Conservation (phyloP, 2,329 filamentous ascomycete genomes). For the Calonectria pseudoreteaudii region DNA sequence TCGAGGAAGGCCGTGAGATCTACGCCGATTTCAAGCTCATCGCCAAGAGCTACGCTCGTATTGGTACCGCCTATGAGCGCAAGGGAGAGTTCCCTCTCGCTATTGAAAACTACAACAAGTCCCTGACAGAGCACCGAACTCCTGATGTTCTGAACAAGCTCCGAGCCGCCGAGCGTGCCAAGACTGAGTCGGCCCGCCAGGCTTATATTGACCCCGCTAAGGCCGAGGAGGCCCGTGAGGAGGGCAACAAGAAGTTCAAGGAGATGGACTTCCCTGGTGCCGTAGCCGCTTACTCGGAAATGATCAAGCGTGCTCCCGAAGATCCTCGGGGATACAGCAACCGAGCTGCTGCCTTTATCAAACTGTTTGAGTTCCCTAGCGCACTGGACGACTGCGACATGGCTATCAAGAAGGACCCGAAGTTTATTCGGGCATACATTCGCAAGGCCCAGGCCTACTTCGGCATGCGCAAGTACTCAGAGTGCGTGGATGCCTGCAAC, state of each 20-base stretch:
- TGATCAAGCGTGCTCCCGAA: constrained; percentile 94
- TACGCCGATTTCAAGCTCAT: constrained; percentile 98
- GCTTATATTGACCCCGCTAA: constrained; percentile 91
- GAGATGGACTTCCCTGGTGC: constrained; percentile 94
- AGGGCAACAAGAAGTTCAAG: constrained; percentile 98
- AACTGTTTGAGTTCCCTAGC: constrained; percentile 94
- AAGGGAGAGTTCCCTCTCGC: constrained; percentile 82
- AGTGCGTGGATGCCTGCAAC: constrained; percentile 88
- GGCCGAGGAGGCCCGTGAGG: constrained; percentile 94
- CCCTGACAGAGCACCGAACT: constrained; percentile 95
- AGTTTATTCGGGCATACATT: constrained; percentile 96
- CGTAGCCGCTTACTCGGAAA: constrained; percentile 93
- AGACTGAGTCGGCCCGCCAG: constrained; percentile 79
- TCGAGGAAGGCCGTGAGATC: constrained; percentile 89
- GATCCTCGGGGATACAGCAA: constrained; percentile 97
- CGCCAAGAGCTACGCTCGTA: constrained; percentile 96
- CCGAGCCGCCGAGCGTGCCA: constrained; percentile 87
- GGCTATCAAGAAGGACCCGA: constrained; percentile 90
- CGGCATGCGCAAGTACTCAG: constrained; percentile 98
- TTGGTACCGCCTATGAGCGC: constrained; percentile 95
- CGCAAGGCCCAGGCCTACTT: constrained; percentile 96
- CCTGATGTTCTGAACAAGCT: constrained; percentile 95
- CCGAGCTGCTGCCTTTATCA: constrained; percentile 95
- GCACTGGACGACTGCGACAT: constrained; percentile 92
- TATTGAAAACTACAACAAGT: constrained; percentile 91